Conservation (phyloP, 805 yeast genomes). For the Martiniozyma abietophila region DNA sequence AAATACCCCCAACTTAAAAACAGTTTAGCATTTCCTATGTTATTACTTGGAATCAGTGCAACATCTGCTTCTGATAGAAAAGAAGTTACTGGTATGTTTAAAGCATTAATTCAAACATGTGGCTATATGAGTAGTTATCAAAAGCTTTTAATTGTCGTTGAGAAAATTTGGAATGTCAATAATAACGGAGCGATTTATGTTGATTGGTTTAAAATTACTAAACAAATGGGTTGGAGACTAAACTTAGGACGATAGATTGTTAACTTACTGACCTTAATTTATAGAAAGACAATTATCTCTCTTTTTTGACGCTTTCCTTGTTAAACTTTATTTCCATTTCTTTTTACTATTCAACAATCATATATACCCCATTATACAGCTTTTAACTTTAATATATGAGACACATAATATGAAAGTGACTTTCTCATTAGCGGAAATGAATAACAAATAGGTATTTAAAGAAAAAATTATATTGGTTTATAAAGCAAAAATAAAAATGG, state of each 20-base stretch:
- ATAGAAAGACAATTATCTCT: too few relatives aligned
- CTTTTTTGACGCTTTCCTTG: too few relatives aligned
- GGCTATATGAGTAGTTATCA: constrained; percentile 25
- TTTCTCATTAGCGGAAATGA: too few relatives aligned
- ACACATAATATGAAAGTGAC: too few relatives aligned
- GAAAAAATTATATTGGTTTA: too few relatives aligned
- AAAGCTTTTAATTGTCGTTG: constrained; percentile 21
- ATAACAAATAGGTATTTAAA: too few relatives aligned
- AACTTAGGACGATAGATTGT: constrained; percentile 17
- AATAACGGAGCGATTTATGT: constrained; percentile 27
- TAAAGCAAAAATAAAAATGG: too few relatives aligned
- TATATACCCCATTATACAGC: too few relatives aligned
- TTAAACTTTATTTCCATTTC: too few relatives aligned
- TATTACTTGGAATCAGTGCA: constrained; percentile 29
- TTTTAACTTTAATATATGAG: too few relatives aligned
- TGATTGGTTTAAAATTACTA: constrained; percentile 33
- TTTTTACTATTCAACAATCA: too few relatives aligned
- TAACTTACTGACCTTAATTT: too few relatives aligned
- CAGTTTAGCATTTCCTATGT: constrained; percentile 31
- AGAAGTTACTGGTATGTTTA: constrained; percentile 21
- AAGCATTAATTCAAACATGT: constrained; percentile 23
- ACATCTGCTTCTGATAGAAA: constrained; percentile 19
- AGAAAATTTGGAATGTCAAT: constrained; percentile 31
- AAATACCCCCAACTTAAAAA: constrained; percentile 13
- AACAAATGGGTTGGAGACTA: constrained; percentile 29